Evolutionary conservation across 2,329 filamentous ascomycete genomes (phyloP).

Genomic region (Phyllosticta citriasiana): DNA sequence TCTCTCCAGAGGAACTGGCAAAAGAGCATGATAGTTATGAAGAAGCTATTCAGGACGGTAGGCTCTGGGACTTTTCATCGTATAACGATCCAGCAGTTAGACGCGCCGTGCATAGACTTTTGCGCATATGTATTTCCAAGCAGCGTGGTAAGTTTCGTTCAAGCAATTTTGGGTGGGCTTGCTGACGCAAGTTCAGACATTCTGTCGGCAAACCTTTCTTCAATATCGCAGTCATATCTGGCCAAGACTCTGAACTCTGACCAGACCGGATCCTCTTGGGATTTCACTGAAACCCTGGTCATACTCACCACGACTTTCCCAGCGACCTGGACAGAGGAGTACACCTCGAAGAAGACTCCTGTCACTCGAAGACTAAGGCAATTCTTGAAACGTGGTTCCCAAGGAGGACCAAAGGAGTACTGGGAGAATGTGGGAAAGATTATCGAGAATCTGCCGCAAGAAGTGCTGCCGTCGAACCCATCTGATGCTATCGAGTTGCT

Average conservation of each 20-base stretch:
- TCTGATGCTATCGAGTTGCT: slow-evolving; percentile 53
- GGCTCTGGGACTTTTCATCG: slow-evolving; percentile 50
- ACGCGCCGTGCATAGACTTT: slow-evolving; percentile 46
- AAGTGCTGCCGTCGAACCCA: slow-evolving; percentile 43
- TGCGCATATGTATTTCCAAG: slow-evolving; percentile 42
- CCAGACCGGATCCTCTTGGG: slow-evolving; percentile 64
- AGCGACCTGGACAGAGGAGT: slow-evolving; percentile 62
- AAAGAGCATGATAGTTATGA: slow-evolving; percentile 55
- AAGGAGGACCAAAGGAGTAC: slow-evolving; percentile 60
- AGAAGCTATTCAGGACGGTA: slow-evolving; percentile 52
- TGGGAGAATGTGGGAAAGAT: slow-evolving; percentile 62
- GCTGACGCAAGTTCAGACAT: slow-evolving; percentile 14
- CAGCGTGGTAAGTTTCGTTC: slow-evolving; percentile 27
- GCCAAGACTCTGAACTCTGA: slow-evolving; percentile 61
- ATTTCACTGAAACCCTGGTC: slow-evolving; percentile 58
- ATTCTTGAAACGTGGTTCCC: slow-evolving; percentile 76
- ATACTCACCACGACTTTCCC: slow-evolving; percentile 56
- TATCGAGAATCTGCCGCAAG: slow-evolving; percentile 45
- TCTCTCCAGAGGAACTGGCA: slow-evolving; percentile 42
- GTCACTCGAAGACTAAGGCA: slow-evolving; percentile 51
- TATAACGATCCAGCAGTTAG: slow-evolving; percentile 49
- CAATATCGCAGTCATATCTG: slow-evolving; percentile 60
- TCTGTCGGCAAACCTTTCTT: slow-evolving; percentile 33
- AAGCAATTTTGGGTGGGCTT: background rate
- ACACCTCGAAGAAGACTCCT: slow-evolving; percentile 47